phyloP scores from a whole-genome alignment of 495 filamentous ascomycete genomes.

The Evernia prunastri region DNA sequence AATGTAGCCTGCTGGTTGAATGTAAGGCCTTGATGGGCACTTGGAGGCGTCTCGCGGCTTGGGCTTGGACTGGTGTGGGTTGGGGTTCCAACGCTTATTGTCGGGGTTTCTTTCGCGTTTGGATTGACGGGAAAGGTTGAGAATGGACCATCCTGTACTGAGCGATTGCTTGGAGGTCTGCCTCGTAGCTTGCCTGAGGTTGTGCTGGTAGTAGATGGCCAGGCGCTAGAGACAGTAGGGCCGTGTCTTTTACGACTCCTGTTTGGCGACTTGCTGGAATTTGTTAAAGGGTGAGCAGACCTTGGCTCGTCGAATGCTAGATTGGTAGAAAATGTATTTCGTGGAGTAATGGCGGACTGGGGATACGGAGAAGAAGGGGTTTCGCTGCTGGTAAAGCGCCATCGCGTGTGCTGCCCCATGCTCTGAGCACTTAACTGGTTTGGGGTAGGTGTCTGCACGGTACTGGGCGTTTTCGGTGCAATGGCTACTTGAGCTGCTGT shows the following conservation, averaged over 20 bases:
- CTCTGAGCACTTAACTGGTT: slow-evolving; percentile 23
- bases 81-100: slow-evolving; percentile 29
- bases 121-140: slow-evolving; percentile 79
- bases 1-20: slow-evolving; percentile 28
- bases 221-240: slow-evolving; percentile 90
- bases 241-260: slow-evolving; percentile 71
- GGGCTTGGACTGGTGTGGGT: slow-evolving; percentile 26
- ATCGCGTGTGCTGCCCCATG: slow-evolving; percentile 36
- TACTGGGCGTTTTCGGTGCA: slow-evolving; percentile 25
- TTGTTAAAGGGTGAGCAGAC: slow-evolving; percentile 58
- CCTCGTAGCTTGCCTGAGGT: slow-evolving; percentile 72
- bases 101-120: slow-evolving; percentile 33
- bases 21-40: slow-evolving; percentile 19
- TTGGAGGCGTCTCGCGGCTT: slow-evolving; percentile 25
- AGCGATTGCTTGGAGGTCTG: slow-evolving; percentile 75
- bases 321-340: slow-evolving; percentile 42
- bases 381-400: slow-evolving; percentile 38
- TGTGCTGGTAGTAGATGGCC: slow-evolving; percentile 64
- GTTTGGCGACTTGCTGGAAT: slow-evolving; percentile 37
- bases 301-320: slow-evolving; percentile 54
- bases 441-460: slow-evolving; percentile 17
- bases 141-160: slow-evolving; percentile 69
- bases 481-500: slow-evolving; percentile 37
- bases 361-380: slow-evolving; percentile 65
- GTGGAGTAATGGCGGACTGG: slow-evolving; percentile 73